Conservation (phyloP, 2,329 filamentous ascomycete genomes). For the Penicillium hesseltinei region DNA sequence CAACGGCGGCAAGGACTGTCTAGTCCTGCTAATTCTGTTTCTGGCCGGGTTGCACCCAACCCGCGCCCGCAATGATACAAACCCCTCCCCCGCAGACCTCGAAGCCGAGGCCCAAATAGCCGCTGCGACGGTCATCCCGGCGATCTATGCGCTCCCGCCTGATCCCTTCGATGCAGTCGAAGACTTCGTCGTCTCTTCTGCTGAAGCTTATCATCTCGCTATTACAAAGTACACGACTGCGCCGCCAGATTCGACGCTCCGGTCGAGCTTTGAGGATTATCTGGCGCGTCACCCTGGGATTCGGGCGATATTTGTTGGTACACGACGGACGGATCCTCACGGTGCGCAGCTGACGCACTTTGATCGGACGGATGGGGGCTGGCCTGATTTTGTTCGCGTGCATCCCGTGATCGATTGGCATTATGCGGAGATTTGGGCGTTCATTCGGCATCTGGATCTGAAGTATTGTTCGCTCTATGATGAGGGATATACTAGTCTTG, state of each 20-base stretch:
- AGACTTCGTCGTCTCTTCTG: conserved; percentile 70
- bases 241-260: conserved; percentile 61
- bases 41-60: conserved; percentile 59
- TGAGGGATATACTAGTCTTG: conserved; percentile 85
- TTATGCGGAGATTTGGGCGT: conserved; percentile 90
- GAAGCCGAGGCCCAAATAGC: conserved; percentile 8
- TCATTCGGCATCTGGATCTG: conserved; percentile 69
- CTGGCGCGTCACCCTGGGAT: conserved; percentile 55
- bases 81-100: conserved; percentile 37
- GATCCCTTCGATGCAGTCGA: conserved; percentile 86
- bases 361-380: conserved; percentile 81
- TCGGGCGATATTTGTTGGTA: conserved; percentile 81
- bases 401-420: conserved; percentile 98
- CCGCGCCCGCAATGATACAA: conserved; percentile 12
- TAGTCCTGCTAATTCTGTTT: conserved; percentile 85
- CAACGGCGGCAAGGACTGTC: conserved; percentile 97
- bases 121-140: conserved; percentile 56
- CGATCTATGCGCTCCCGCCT: conserved; percentile 83
- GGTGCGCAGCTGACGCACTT: conserved; percentile 76
- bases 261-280: conserved; percentile 75
- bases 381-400: conserved; percentile 89
- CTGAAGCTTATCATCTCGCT: conserved; percentile 69
- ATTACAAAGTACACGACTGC: conserved; percentile 68
- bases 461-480: conserved; percentile 88
- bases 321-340: conserved; percentile 87